A percentile compares a stretch with the other conserved stretches of the same genome.
phyloP scores from a whole-genome alignment of 148 eudicot species.

The Salicornia ramosissima region DNA sequence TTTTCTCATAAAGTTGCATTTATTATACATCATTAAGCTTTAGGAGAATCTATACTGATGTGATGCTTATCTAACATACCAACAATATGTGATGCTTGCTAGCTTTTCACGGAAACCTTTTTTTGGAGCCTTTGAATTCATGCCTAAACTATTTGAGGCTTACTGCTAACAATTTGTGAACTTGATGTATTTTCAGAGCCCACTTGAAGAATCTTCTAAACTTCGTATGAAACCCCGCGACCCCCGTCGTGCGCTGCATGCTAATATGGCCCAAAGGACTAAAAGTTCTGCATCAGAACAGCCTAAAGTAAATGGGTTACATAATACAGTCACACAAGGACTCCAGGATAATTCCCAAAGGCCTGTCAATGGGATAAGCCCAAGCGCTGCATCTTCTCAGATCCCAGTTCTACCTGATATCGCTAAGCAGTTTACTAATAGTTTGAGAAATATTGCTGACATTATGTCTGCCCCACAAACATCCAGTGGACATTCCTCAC shows the following conservation, averaged over 20 bases:
- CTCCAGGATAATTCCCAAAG: constrained; percentile 35
- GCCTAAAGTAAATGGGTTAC: constrained; percentile 29
- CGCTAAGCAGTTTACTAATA: constrained; percentile 59
- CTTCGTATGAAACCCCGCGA: constrained; percentile 94
- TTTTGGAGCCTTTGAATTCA: neutral
- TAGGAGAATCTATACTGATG: neutral
- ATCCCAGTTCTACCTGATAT: constrained; percentile 56
- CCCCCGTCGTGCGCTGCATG: constrained; percentile 81
- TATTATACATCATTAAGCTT: neutral
- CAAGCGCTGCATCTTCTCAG: constrained; percentile 32
- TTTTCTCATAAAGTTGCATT: constrained; percentile 10
- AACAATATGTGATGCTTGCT: neutral
- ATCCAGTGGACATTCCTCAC: constrained; percentile 28
- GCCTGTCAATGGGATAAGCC: constrained; percentile 40
- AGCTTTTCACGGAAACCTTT: neutral
- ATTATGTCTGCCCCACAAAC: constrained; percentile 53
- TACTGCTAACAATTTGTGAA: neutral
- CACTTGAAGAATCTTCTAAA: constrained; percentile 65
- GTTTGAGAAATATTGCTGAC: constrained; percentile 70
- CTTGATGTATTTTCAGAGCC: constrained; percentile 28
- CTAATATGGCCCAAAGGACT: constrained; percentile 32
- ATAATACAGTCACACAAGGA: constrained; percentile 28
- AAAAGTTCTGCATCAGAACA: constrained; percentile 42
- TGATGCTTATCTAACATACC: neutral
- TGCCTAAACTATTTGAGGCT: neutral